Base-by-base conservation (phyloP, 192 early-diverging fungal genomes). In the Glomus cerebriforme region DNA sequence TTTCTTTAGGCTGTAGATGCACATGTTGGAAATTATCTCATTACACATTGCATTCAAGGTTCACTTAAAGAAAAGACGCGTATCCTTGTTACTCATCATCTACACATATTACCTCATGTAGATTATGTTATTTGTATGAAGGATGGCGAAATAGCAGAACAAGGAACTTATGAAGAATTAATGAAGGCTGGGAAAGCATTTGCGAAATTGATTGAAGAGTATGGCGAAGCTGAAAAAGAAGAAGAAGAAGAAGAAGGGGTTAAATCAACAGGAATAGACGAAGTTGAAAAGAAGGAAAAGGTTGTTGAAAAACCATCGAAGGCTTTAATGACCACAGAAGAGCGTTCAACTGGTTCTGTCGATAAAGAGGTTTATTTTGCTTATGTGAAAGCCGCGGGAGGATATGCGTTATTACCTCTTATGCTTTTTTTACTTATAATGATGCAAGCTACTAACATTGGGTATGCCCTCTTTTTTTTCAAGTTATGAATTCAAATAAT, bases 311-410 rank as follows among this genome's bases (percentile, higher is more conserved):
- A 58, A 45, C 19, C 34, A 7, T 35, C 83, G 17, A 86, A 86
- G 32, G 84, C 85, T 32, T 84, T 96, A 15, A 97, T 96, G 92
- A 85, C 89, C 64, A 88, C 89, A 31, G 96, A 98, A 79, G 95
- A 98, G 80, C 91, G 93, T 13, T 82, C 85, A 4, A 92, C 90
- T 1, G 96, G 96, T 34, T 83, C 87, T 69, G 91, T 95, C 71
- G 68, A 84, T 79, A 79, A 74, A 17, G 37, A 79, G 74, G 87
- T 96, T 64, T 92, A 89, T 86, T 79, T 85, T 78, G 59, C 87
- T 69, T 93, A 95, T 81, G 72, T 91, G 2, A 58, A 80, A 0
- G 91, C 89, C 27, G 87, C 89, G 12, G 94, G 94, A 27, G 91
- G 92, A n/a, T 71, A 35, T 34, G 73, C 75, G 1, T 87, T 90